phyloP scores from a whole-genome alignment of 2,329 filamentous ascomycete species.

The Fragosphaeria purpurea region DNA sequence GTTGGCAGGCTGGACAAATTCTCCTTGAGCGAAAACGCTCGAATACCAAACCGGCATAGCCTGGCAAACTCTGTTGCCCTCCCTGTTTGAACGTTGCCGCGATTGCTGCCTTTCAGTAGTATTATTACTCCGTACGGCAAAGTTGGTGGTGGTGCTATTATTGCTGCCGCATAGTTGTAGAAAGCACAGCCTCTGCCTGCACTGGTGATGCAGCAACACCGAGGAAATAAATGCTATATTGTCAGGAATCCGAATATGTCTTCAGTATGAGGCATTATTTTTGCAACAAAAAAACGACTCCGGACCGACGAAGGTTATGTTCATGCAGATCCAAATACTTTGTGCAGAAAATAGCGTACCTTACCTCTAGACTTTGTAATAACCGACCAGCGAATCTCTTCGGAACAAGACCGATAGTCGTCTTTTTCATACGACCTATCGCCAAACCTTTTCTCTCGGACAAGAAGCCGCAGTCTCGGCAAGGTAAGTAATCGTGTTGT shows the following conservation, averaged over 20 bases:
- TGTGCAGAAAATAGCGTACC: background rate
- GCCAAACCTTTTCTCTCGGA: no score
- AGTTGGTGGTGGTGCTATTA: no score
- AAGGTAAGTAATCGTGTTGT: no score
- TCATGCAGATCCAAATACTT: conserved; percentile 4
- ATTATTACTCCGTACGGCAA: background rate
- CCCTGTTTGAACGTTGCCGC: no score
- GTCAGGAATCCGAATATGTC: no score
- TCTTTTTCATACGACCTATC: no score
- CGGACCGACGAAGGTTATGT: background rate
- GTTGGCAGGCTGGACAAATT: no score
- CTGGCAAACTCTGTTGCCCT: background rate
- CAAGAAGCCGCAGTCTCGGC: no score
- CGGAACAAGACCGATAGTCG: no score
- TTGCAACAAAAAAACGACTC: background rate
- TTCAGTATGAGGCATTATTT: conserved; percentile 3
- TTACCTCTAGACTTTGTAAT: background rate
- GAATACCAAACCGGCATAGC: background rate
- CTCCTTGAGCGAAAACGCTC: background rate
- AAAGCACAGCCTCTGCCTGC: background rate
- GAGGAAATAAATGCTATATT: no score
- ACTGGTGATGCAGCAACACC: no score
- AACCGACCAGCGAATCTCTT: background rate
- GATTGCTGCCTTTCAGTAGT: no score
- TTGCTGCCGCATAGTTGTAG: background rate